Evolutionary conservation across 2,329 filamentous ascomycete species (phyloP), one percentile per base, ranked within the genome.

Genomic region (Lecanicillium sp.): DNA sequence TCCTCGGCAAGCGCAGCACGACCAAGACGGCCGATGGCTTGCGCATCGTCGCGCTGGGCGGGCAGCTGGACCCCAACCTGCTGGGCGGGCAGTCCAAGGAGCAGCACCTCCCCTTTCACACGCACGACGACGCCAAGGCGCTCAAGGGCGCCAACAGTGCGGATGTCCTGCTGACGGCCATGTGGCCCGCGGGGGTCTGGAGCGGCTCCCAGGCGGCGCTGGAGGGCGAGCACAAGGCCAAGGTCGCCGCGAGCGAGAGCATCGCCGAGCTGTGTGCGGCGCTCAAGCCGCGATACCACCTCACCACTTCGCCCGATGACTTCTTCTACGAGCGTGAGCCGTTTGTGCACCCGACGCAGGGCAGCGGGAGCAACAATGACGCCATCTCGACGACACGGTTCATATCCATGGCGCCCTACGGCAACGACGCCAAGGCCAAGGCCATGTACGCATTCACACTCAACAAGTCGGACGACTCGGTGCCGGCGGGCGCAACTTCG

Each of bases 271-370:
- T 98, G 10, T 90, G 84, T 52, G 71, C 80, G 3, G 64, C 77
- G 1, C 62, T 98, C 15, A 92, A 88, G 57, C 92, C 92, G n/a
- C 80, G 86, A 19, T 98, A 98, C 55, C 89, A 97, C 59, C 81
- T 97, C 53, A 79, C 86, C 2, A 69, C 76, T 4, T 85, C 85
- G 0, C 71, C 77, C 1, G 59, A 57, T 8, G 62, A 71, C 6
- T 80, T 80, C 51, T 90, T 85, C 61, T 97, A 82, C 57, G 90
- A 98, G 63, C 80, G 92, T 40, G 92, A 97, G 60, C 87, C 90
- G 0, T 98, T 96, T 65, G 81, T 92, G 53, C 82, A 94, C 56
- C 70, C 74, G 2, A 49, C 61, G 6, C 57, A 60, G 28, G 61
- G 62, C 12, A 64, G 65, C 0, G 50, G 58, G 6, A 25, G 20